Base-by-base conservation (phyloP, 2,329 filamentous ascomycete genomes). In the Cyphellophora europaea region DNA sequence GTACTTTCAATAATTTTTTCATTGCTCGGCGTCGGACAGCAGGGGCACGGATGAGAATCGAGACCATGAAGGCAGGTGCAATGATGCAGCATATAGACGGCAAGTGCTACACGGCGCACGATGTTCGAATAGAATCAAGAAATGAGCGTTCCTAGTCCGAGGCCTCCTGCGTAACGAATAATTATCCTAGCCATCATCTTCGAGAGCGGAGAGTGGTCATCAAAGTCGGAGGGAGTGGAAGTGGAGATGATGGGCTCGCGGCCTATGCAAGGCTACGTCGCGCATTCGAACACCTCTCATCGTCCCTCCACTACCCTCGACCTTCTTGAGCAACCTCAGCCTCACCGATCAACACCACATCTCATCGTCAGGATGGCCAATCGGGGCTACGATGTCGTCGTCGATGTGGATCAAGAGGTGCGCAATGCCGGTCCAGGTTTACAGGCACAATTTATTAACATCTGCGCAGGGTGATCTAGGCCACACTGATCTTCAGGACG, bases 401-500 rank as follows among this genome's bases (percentile, higher is more conserved):
- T 98, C 41, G 91, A 98, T 53, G 81, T 96, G 37, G 91, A 98
- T 59, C 85, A 91, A 54, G 91, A 96, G 74, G 87, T 93, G 65
- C 47, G 19, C 19, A n/a, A 13, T 19, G 17, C 10, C 17, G 18
- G n/a, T 12, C 19, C 19, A 21, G 27, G 21, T 15, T 5, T 6
- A 28, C 14, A 28, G 19, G 12, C 13, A 34, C 11, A 5, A 15
- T 6, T 28, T 16, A 23, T 43, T 23, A 33, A 35, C 25, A 35
- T 16, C 30, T 19, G 17, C 18, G 40, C 57, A 96, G 88, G 89
- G 89, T 54, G 91, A 98, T 64, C 79, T 98, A 57, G 91, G 91
- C 53, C 88, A 95, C 65, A 98, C 91, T 38, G 91, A 98, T 61
- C 81, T 98, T 15, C 87, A 95, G 69, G 89, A 95, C 61, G 91